Evolutionary conservation across 2,329 filamentous ascomycete genomes (phyloP).

Genomic region (Torrubiella hemipterigena): DNA sequence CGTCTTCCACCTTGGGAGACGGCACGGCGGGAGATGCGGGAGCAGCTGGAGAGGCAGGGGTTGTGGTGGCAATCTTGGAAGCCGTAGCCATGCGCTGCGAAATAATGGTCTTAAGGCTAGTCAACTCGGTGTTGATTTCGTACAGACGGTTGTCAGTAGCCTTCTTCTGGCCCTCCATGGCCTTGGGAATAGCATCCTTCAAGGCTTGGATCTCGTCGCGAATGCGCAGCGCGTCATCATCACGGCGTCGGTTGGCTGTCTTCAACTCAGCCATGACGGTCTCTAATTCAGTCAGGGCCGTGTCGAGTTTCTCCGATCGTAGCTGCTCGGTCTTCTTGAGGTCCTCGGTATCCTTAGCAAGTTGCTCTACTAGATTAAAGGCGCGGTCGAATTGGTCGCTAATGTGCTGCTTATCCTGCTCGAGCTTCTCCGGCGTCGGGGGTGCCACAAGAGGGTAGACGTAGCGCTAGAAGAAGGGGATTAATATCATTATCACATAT

Average conservation of each 20-base stretch:
- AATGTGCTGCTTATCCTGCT: slow-evolving; percentile 86
- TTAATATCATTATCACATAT: slow-evolving; percentile 11
- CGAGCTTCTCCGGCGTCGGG: slow-evolving; percentile 83
- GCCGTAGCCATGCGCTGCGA: slow-evolving; percentile 43
- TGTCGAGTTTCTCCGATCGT: slow-evolving; percentile 72
- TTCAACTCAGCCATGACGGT: slow-evolving; percentile 72
- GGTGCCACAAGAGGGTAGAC: slow-evolving; percentile 83
- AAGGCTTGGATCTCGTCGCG: slow-evolving; percentile 76
- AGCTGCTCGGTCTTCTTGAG: slow-evolving; percentile 80
- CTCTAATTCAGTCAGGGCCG: slow-evolving; percentile 73
- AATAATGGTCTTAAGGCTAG: slow-evolving; percentile 84
- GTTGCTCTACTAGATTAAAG: slow-evolving; percentile 82
- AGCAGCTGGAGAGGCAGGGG: slow-evolving; percentile 2
- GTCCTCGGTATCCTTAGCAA: slow-evolving; percentile 77
- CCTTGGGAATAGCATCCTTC: slow-evolving; percentile 77
- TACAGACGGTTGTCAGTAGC: slow-evolving; percentile 67
- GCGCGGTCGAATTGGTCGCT: slow-evolving; percentile 90
- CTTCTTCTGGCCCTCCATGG: slow-evolving; percentile 78
- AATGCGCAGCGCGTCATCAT: slow-evolving; percentile 77
- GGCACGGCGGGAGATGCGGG: slow-evolving; percentile 4
- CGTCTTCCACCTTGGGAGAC: neutral
- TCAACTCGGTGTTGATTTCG: slow-evolving; percentile 78
- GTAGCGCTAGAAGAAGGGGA: slow-evolving; percentile 67
- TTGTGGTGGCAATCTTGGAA: slow-evolving; percentile 14
- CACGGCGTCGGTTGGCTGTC: slow-evolving; percentile 64